Evolutionary conservation across 2,329 filamentous ascomycete genomes (phyloP).

Genomic region (Arthrinium puccinioides): DNA sequence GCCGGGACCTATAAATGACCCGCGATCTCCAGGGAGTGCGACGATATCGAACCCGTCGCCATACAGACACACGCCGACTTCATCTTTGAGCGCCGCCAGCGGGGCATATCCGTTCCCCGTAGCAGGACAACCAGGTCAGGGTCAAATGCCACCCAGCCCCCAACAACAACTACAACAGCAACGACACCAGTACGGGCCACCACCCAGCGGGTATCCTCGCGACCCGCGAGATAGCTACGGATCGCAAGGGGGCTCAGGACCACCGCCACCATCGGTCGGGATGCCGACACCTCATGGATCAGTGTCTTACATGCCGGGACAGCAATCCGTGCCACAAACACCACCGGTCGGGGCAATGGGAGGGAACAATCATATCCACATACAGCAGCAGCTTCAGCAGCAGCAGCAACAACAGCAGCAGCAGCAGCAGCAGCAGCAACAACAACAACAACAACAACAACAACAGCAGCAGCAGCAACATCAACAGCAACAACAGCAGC

Average conservation of each 20-base stretch:
- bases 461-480: slow-evolving; percentile 29
- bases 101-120: slow-evolving; percentile 48
- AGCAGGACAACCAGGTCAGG: slow-evolving; percentile 20
- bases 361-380: slow-evolving; percentile 22
- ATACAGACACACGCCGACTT: slow-evolving; percentile 42
- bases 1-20: slow-evolving; percentile 34
- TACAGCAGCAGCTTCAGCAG: slow-evolving; percentile 29
- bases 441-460: slow-evolving; percentile 21
- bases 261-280: slow-evolving; percentile 25
- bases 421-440: slow-evolving; percentile 27
- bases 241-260: slow-evolving; percentile 27
- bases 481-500: slow-evolving; percentile 30
- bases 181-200: slow-evolving; percentile 43
- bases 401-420: slow-evolving; percentile 24
- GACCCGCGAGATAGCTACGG: slow-evolving; percentile 35
- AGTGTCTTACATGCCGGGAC: slow-evolving; percentile 32
- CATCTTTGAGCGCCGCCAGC: slow-evolving; percentile 31
- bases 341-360: slow-evolving; percentile 39
- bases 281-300: slow-evolving; percentile 23
- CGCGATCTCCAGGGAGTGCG: slow-evolving; percentile 41
- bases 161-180: slow-evolving; percentile 45
- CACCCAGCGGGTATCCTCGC: slow-evolving; percentile 27
- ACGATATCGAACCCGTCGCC: slow-evolving; percentile 38
- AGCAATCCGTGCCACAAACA: slow-evolving; percentile 37
- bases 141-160: slow-evolving; percentile 39